These are phyloP conservation scores for Fraxinus floribunda DNA, from an alignment of 305 asterid species.

Conservation along the genomic window DNA sequence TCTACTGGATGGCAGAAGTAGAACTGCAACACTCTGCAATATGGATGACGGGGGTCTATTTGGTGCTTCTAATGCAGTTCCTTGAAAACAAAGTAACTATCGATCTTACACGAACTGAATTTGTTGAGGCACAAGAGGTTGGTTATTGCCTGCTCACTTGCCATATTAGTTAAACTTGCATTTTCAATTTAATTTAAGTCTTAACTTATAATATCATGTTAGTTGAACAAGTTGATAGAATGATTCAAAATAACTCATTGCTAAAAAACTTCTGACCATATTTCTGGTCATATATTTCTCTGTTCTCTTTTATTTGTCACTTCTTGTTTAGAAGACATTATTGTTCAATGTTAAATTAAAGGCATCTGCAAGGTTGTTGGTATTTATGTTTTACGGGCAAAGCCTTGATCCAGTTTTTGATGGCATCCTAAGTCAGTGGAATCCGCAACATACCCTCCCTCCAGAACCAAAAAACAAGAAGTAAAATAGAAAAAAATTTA, in stretches of 20 bases:
- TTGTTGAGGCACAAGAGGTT: constrained; percentile 93
- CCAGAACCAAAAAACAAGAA: background rate
- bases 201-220: constrained; percentile 1
- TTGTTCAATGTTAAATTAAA: background rate
- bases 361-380: background rate
- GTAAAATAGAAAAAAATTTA: background rate
- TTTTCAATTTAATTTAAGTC: background rate
- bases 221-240: constrained; percentile 20
- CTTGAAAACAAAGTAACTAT: constrained; percentile 91
- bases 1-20: constrained; percentile 57
- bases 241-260: constrained; percentile 8
- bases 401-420: constrained; percentile 13
- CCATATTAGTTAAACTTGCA: constrained; percentile 16
- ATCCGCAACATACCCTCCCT: background rate
- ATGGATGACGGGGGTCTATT: constrained; percentile 93
- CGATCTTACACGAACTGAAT: constrained; percentile 91
- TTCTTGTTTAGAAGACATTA: constrained; percentile 9
- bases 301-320: background rate
- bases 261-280: constrained; percentile 9
- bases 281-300: background rate
- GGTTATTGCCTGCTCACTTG: constrained; percentile 28
- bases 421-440: background rate
- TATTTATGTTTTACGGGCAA: background rate
- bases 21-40: constrained; percentile 91
- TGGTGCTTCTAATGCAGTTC: constrained; percentile 89